Evolutionary conservation across 352 stramenopile species (phyloP).

Genomic region (Phytophthora parvispora): DNA sequence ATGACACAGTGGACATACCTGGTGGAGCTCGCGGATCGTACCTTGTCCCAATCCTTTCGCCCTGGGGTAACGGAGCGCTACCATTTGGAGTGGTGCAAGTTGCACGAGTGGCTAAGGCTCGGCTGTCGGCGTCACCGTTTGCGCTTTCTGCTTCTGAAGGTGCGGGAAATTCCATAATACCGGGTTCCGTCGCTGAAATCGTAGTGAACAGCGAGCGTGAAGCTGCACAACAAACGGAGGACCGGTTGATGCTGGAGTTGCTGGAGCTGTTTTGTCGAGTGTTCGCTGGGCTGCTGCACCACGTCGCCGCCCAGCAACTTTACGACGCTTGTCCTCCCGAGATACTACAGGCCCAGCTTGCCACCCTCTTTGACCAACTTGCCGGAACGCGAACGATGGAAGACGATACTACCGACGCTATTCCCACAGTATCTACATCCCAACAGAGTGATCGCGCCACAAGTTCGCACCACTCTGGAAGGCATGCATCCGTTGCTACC

Average conservation of each 20-base stretch:
- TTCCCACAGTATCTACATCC: neutral
- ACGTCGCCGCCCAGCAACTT: constrained; percentile 61
- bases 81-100: constrained; percentile 80
- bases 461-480: constrained; percentile 17
- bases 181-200: constrained; percentile 13
- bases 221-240: constrained; percentile 54
- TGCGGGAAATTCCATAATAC: neutral
- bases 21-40: constrained; percentile 69
- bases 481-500: constrained; percentile 18
- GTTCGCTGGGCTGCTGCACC: constrained; percentile 69
- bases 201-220: constrained; percentile 51
- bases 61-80: constrained; percentile 41
- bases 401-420: neutral
- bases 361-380: constrained; percentile 53
- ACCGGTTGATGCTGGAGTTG: constrained; percentile 64
- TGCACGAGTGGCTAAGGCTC: constrained; percentile 45
- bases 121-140: constrained; percentile 25
- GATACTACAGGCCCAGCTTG: constrained; percentile 58
- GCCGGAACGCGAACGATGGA: constrained; percentile 18
- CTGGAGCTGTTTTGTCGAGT: constrained; percentile 64
- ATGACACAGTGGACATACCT: constrained; percentile 76
- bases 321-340: constrained; percentile 59
- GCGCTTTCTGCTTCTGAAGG: constrained; percentile 25
- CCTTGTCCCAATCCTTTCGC: constrained; percentile 62
- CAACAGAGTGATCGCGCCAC: neutral